Conservation (phyloP, 1,284 basidiomycete species). For the Jaminaea rosea region DNA sequence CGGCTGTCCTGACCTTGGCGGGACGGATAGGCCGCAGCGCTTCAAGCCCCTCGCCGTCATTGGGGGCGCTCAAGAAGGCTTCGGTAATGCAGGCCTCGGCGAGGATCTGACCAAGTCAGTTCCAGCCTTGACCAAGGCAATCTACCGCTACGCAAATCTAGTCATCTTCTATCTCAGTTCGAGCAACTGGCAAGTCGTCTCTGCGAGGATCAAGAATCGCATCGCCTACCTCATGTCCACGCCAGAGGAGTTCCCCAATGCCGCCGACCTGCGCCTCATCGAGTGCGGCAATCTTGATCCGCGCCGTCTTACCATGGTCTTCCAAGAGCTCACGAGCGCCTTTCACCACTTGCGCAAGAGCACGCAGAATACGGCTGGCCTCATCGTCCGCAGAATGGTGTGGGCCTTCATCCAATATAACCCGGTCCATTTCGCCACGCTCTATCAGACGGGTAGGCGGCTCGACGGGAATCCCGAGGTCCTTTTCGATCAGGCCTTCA, state of each 20-base stretch:
- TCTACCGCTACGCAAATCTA: conserved; percentile 55
- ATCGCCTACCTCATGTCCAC: conserved; percentile 58
- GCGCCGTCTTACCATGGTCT: conserved; percentile 33
- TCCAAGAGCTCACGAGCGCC: conserved; percentile 66
- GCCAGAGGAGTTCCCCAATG: conserved; percentile 53
- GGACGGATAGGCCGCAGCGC: background rate
- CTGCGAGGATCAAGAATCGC: conserved; percentile 63
- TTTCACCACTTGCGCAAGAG: conserved; percentile 74
- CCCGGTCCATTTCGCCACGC: conserved; percentile 69
- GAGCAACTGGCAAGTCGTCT: conserved; percentile 77
- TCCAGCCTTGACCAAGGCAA: conserved; percentile 11
- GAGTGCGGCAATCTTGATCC: conserved; percentile 50
- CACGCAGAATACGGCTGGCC: conserved; percentile 64
- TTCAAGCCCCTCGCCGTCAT: conserved; percentile 26
- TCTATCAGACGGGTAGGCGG: conserved; percentile 51
- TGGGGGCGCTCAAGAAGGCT: conserved; percentile 15
- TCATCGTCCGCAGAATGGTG: conserved; percentile 67
- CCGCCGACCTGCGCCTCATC: conserved; percentile 63
- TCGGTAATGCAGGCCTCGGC: conserved; percentile 17
- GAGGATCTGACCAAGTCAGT: background rate
- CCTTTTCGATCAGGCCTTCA: conserved; percentile 43
- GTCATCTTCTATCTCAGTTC: conserved; percentile 81
- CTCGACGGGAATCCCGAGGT: conserved; percentile 45
- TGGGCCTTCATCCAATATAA: conserved; percentile 88
- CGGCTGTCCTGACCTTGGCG: background rate